Evolutionary conservation across 2,329 filamentous ascomycete species (phyloP).

Genomic region (Ophiostoma triangulosporum): DNA sequence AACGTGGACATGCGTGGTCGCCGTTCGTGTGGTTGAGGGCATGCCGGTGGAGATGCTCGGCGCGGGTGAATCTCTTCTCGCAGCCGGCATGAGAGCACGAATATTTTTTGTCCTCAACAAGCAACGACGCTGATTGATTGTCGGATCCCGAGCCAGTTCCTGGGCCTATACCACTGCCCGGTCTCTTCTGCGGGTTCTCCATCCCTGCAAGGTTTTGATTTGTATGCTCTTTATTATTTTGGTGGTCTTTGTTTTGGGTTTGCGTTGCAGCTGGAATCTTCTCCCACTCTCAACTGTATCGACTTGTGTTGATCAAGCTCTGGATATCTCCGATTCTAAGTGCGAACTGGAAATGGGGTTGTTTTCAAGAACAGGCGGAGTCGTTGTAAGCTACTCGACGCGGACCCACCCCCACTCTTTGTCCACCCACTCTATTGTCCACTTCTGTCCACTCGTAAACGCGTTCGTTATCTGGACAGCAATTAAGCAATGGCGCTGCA

Average conservation of each 20-base stretch:
- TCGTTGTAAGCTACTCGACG: no score
- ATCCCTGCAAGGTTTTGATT: not conserved
- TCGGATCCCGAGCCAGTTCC: not conserved
- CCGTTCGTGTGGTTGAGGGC: conserved; percentile 49
- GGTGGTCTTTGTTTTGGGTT: not conserved
- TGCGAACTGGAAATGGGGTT: not conserved
- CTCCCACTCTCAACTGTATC: not conserved
- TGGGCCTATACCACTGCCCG: not conserved
- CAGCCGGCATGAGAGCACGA: conserved; percentile 39
- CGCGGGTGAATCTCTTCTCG: conserved; percentile 67
- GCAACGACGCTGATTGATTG: not conserved
- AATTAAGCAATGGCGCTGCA: no score
- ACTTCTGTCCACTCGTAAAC: not conserved
- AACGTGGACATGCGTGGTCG: conserved; percentile 9
- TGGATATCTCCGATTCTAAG: not conserved
- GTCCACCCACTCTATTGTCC: not conserved
- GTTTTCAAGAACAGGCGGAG: not conserved
- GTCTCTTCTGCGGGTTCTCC: not conserved
- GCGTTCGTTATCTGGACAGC: not conserved
- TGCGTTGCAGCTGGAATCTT: not conserved
- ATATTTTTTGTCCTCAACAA: conserved; percentile 6
- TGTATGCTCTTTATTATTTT: not conserved
- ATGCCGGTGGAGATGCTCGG: conserved; percentile 70
- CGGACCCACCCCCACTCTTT: not conserved
- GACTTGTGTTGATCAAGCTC: not conserved